Evolutionary conservation across 2,329 filamentous ascomycete genomes (phyloP), one percentile per base, ranked within the genome.

Genomic region (Phyllosticta citrichinensis): DNA sequence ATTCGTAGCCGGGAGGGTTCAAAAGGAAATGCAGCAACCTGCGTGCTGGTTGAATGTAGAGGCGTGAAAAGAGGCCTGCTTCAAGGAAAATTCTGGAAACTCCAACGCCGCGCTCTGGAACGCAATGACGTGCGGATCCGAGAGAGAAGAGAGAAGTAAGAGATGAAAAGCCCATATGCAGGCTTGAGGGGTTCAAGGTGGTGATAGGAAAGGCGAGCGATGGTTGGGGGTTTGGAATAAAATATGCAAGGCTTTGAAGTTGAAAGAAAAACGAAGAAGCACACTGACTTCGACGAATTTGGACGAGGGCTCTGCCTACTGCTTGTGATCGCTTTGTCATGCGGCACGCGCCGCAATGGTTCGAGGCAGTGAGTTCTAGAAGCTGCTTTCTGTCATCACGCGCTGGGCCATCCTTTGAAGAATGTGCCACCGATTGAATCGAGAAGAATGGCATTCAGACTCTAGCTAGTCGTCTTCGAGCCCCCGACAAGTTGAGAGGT

Each of bases 91-190:
- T n/a, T 56, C 55, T 52, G 30, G 30, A 52, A 56, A 60, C 58
- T 53, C 53, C 58, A 52, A 60, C 58, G 58, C 53, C 40, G 55
- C 58, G 58, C 53, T 60, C 58, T 60, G 40, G 58, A 50, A 56
- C 11, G 52, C 22, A 14, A 56, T 51, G 51, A 60, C 33, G 25
- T 22, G 53, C 52, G 24, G 52, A 60, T 51, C 53, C 24, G 52
- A 56, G 58, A 40, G 40, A 47, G 12, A 14, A 56, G 58, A 40
- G 40, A 47, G 12, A 14, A 40, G 10, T 40, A 47, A 8, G 40
- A 40, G 52, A 11, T 22, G 57, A 56, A 22, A n/a, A 47, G 55
- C 25, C 40, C 51, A 35, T 17, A 24, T 27, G 53, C 4, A 35
- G 53, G 53, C 6, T 9, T 14, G 25, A 24, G n/a, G 33, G 33